Conservation (phyloP, 2,329 filamentous ascomycete genomes). For the Rhexocercosporidium sp. region DNA sequence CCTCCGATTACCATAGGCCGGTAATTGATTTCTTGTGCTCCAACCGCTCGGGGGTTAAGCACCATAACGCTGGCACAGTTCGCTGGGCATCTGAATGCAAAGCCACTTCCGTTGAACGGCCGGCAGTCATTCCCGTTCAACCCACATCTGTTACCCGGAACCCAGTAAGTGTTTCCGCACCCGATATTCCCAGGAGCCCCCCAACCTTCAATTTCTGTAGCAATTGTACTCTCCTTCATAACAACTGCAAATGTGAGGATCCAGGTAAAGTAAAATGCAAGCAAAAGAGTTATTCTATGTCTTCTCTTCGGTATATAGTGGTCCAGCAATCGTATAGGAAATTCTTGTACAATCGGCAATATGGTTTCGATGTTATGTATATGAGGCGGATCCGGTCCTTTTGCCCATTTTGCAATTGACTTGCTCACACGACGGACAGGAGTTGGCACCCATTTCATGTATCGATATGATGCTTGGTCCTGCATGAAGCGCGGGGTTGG, state of each 20-base stretch:
- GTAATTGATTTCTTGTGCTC: constrained; percentile 70
- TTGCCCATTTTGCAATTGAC: constrained; percentile 54
- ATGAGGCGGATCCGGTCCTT: constrained; percentile 60
- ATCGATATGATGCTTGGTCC: constrained; percentile 52
- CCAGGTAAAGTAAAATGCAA: constrained; percentile 69
- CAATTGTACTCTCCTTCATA: constrained; percentile 64
- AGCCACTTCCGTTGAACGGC: constrained; percentile 72
- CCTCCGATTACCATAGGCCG: constrained; percentile 72
- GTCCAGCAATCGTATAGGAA: constrained; percentile 68
- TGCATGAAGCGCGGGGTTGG: constrained; percentile 66
- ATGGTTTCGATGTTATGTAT: constrained; percentile 60
- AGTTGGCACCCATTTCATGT: constrained; percentile 64
- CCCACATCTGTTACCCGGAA: constrained; percentile 72
- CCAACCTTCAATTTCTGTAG: constrained; percentile 69
- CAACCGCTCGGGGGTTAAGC: constrained; percentile 77
- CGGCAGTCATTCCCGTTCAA: constrained; percentile 76
- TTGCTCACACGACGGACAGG: constrained; percentile 54
- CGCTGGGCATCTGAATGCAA: constrained; percentile 77
- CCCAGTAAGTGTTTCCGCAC: constrained; percentile 75
- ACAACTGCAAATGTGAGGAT: constrained; percentile 71
- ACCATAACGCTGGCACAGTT: constrained; percentile 70
- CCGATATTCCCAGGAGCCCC: constrained; percentile 68
- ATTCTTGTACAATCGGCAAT: constrained; percentile 70
- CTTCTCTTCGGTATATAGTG: constrained; percentile 62
- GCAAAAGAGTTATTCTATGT: constrained; percentile 63